Evolutionary conservation across 805 yeast species (phyloP), one percentile per base, ranked within the genome.

Genomic region (Henningerozyma blattae): DNA sequence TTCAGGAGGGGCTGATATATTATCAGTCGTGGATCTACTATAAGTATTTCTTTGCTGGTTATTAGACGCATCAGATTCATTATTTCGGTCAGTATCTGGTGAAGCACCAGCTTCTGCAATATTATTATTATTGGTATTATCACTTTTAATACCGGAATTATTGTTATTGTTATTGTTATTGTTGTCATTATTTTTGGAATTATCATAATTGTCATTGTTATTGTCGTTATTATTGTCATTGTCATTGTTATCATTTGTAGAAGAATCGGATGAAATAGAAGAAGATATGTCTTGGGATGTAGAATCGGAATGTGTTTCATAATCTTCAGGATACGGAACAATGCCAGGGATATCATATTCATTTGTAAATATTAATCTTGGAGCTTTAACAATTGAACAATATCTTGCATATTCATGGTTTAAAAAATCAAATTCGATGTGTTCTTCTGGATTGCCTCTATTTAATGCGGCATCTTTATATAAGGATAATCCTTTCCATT

Each of bases 401-500:
- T 71, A 79, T 52, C 77, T 81, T 1, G 91, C 97, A 55, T 91
- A 91, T 48, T 91, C 95, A 18, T 72, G 68, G 12, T 57, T 58
- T 1, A 51, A 42, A 3, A 56, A 53, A 18, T 59, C 64, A 37
- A 46, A 50, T 15, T 44, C 47, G 18, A 49, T 46, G 28, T 51
- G 52, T 17, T 56, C 62, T 5, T 51, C 56, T 9, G 65, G 65
- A n/a, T 73, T 50, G 27, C 15, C 14, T 24, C 27, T 24, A 10
- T 24, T 24, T 9, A 7, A 10, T 24, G n/a, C n/a, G 6, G n/a
- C n/a, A 3, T 42, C 47, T 32, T 43, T 47, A 50, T 87, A 89
- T 25, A 91, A 67, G 12, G 72, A 62, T 18, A 89, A 57, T 1
- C 97, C 97, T 40, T 62, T 68, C 97, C 97, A 89, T 36, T 61